Evolutionary conservation across 352 stramenopile species (phyloP), one percentile per base, ranked within the genome.

Genomic region (Globisporangium viniferum): DNA sequence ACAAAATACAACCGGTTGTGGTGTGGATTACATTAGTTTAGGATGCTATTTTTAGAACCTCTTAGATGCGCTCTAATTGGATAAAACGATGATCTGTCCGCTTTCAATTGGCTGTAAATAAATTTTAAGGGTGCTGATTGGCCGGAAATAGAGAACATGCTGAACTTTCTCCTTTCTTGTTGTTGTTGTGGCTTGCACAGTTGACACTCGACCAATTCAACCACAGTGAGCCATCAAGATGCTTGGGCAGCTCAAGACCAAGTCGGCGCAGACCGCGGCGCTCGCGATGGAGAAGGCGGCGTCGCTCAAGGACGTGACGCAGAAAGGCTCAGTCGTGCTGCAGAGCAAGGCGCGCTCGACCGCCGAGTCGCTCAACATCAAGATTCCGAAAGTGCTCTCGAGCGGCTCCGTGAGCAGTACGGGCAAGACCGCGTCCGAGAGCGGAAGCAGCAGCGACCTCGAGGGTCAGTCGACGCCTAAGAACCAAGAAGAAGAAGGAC

Each of bases 401-500:
- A 62, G 67, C 22, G 73, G 63, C 22, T 82, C 74, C 9, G 24
- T 65, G 24, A 55, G 29, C 39, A 68, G 35, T 24, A 58, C 53
- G 18, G 78, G 69, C 70, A 75, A 63, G 36, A 70, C 66, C 1
- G 70, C n/a, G 49, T 76, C 73, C 18, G 73, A 88, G 62, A 81
- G 69, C 63, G 77, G 44, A 59, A 80, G 85, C 29, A 39, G 81
- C 55, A 73, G 69, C 57, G 64, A 73, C 56, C 3, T 67, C 24
- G 66, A 71, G 29, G 31, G 41, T 2, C 67, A 57, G 24, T 65
- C 70, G 59, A 76, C 74, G 33, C 73, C 77, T 8, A 81, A 76
- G 54, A 88, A 80, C 59, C 82, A 91, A 65, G 84, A 93, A 35
- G 79, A 89, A 56, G 86, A 94, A 66, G 84, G 85, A 0, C 74